Base-by-base conservation (phyloP, 2,329 filamentous ascomycete genomes). In the Botrytis aclada region DNA sequence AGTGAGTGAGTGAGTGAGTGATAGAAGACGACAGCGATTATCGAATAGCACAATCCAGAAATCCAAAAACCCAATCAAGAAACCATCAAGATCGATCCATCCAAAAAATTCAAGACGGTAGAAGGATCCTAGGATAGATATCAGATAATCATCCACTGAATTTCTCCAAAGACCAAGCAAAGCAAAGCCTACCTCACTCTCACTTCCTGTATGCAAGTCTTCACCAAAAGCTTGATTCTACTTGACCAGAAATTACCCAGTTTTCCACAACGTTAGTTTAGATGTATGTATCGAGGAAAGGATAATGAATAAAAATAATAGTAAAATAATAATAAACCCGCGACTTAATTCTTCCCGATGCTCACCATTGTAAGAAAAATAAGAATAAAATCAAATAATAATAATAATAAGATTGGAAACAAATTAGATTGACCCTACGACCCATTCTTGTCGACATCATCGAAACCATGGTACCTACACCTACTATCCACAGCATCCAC, bases 361-460 rank as follows among this genome's bases (percentile, higher is more conserved):
- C 43, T 45, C 43, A 45, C 6, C 20, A 45, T 18, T 18, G 20
- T 22, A 22, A 8, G 20, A n/a, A 54, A n/a, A 9, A 10, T 22
- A 25, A 51, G 9, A 54, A 29, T 37, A 41, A 62, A 62, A n/a
- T 12, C 20, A 34, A 62, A 18, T 8, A 45, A 60, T 34, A 20
- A 45, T 20, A 20, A 47, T 29, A n/a, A 29, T 54, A 54, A 54
- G 51, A 54, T 29, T 54, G 25, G 51, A 54, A 29, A n/a, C 51
- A n/a, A 54, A 29, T 29, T n/a, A 54, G 51, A 29, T 54, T 54
- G 29, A n/a, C 25, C 25, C 51, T 54, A 29, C 51, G 60, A 62
- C 60, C 37, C 60, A 41, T 62, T 39, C 60, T 62, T 41, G 41
- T 62, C 60, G 37, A 62, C 60, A 62, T 62, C 60, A 62, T 62